phyloP scores from a whole-genome alignment of 2,329 filamentous ascomycete species.

The Cytospora piceicola region DNA sequence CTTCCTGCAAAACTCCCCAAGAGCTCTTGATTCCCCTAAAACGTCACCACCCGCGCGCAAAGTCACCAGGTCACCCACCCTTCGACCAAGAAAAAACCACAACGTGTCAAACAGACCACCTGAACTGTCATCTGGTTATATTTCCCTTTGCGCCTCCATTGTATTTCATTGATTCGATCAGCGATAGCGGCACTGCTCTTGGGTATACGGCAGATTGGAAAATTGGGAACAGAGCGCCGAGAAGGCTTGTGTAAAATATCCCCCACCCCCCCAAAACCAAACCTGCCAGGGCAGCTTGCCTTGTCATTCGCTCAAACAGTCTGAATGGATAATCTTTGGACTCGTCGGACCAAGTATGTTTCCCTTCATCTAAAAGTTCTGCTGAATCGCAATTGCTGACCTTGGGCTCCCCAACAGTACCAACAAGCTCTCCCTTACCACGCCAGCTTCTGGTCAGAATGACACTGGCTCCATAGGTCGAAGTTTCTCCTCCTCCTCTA shows the following conservation, averaged over 20 bases:
- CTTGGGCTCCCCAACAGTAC: slow-evolving; percentile 54
- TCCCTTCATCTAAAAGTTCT: slow-evolving; percentile 9
- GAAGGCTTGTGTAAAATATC: slow-evolving; percentile 16
- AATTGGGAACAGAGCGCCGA: slow-evolving; percentile 25
- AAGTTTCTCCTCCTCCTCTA: slow-evolving; percentile 62
- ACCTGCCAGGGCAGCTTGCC: slow-evolving; percentile 25
- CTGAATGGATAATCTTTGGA: slow-evolving; percentile 73
- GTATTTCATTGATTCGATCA: slow-evolving; percentile 11
- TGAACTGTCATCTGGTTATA: background rate
- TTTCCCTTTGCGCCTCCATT: slow-evolving; percentile 3
- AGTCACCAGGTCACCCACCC: background rate
- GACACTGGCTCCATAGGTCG: slow-evolving; percentile 56
- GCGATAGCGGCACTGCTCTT: slow-evolving; percentile 13
- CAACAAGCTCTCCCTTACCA: slow-evolving; percentile 90
- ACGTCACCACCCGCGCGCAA: background rate
- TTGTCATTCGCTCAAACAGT: slow-evolving; percentile 32
- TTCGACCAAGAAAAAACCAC: background rate
- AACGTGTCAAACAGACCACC: background rate
- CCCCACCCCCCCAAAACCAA: background rate
- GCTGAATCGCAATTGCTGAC: slow-evolving; percentile 30
- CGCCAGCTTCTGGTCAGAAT: slow-evolving; percentile 59
- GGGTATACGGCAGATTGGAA: slow-evolving; percentile 20
- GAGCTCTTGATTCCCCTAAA: background rate
- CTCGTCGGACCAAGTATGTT: slow-evolving; percentile 81
- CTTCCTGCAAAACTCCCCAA: background rate